Evolutionary conservation across 768 basidiomycete species (phyloP).

Genomic region (Stropharia rugosoannulata): DNA sequence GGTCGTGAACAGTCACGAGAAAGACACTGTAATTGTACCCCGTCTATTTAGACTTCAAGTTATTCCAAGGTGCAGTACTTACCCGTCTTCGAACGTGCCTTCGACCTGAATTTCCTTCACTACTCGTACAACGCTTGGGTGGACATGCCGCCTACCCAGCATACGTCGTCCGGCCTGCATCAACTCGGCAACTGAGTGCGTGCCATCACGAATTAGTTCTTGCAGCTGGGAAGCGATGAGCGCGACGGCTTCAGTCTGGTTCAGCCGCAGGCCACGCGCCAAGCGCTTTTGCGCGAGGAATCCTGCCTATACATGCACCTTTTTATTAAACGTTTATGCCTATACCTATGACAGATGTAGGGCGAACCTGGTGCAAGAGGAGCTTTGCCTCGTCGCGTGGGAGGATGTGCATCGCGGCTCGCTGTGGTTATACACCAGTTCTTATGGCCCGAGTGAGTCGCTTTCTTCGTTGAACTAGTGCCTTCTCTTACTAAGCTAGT

Average conservation of each 20-base stretch:
- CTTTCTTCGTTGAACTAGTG: too few relatives aligned
- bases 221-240: conserved; percentile 92
- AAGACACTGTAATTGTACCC: conserved; percentile 57
- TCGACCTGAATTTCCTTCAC: conserved; percentile 93
- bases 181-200: conserved; percentile 81
- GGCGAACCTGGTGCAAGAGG: conserved; percentile 62
- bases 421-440: too few relatives aligned
- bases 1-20: conserved; percentile 96
- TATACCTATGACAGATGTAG: neutral
- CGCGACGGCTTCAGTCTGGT: conserved; percentile 84
- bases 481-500: too few relatives aligned
- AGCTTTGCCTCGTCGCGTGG: conserved; percentile 79
- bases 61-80: conserved; percentile 14
- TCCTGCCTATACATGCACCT: conserved; percentile 55
- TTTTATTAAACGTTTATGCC: neutral
- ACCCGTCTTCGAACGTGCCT: conserved; percentile 90
- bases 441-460: too few relatives aligned
- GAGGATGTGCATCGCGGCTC: conserved; percentile 56
- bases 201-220: conserved; percentile 91
- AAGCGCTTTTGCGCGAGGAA: conserved; percentile 92
- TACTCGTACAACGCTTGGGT: conserved; percentile 72
- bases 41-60: neutral
- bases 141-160: conserved; percentile 86
- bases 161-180: conserved; percentile 92
- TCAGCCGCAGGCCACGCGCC: conserved; percentile 88